Conservation (phyloP, 116 monocot species). For the Iris pallida region DNA sequence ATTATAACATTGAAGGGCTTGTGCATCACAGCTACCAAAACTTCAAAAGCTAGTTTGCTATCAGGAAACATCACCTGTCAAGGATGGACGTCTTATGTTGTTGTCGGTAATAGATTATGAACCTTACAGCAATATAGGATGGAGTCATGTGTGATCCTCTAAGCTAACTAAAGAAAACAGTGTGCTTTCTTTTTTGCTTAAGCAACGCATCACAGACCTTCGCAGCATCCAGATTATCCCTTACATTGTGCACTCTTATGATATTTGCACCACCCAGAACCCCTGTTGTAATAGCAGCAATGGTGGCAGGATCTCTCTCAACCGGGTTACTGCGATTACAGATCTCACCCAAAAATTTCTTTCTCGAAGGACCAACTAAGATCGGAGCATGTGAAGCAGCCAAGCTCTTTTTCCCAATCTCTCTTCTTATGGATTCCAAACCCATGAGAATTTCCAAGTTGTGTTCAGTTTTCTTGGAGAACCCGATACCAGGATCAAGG, state of each 20-base stretch:
- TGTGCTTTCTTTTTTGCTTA: slow-evolving; percentile 8
- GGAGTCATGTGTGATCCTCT: too few species aligned
- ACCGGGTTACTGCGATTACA: slow-evolving; percentile 31
- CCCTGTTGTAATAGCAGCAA: slow-evolving; percentile 52
- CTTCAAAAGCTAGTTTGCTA: too few species aligned
- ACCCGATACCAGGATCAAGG: slow-evolving; percentile 82
- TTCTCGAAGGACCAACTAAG: slow-evolving; percentile 77
- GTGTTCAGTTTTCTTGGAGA: slow-evolving; percentile 59
- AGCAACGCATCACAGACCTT: slow-evolving; percentile 71
- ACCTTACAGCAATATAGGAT: too few species aligned
- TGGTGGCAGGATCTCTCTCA: slow-evolving; percentile 75
- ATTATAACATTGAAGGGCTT: too few species aligned
- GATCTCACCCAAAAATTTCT: slow-evolving; percentile 76
- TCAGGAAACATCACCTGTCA: too few species aligned
- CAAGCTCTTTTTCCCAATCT: slow-evolving; percentile 40
- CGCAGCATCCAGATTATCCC: slow-evolving; percentile 58
- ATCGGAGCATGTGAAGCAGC: slow-evolving; percentile 56
- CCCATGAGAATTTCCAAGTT: slow-evolving; percentile 63
- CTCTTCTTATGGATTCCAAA: slow-evolving; percentile 37
- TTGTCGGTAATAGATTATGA: too few species aligned
- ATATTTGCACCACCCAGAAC: slow-evolving; percentile 82
- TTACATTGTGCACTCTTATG: slow-evolving; percentile 79
- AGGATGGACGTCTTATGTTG: too few species aligned
- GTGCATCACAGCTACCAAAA: too few species aligned
- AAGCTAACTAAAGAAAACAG: background rate